A percentile compares a stretch with the other conserved stretches of the same genome.
Conservation (phyloP, 2,329 filamentous ascomycete genomes). For the Ceratocystis destructans region DNA sequence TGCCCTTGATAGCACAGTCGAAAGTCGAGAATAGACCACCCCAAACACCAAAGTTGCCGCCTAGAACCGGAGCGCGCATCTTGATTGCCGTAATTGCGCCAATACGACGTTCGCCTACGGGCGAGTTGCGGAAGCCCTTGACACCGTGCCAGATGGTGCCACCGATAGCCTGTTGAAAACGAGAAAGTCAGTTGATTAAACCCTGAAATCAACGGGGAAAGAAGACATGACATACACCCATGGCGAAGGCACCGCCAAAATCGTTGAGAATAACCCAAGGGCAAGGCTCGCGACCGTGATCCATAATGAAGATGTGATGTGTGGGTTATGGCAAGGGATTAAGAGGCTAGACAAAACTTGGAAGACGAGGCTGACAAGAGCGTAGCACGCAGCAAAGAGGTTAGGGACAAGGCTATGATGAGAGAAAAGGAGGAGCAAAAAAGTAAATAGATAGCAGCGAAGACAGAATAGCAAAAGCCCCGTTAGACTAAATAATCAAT, state of each 20-base stretch:
- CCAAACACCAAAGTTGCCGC: constrained; percentile 97
- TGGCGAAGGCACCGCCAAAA: constrained; percentile 91
- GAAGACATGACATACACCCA: constrained; percentile 56
- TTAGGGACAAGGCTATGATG: background rate
- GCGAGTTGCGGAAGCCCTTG: constrained; percentile 82
- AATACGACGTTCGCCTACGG: constrained; percentile 87
- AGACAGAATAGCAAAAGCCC: background rate
- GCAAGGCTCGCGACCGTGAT: constrained; percentile 94
- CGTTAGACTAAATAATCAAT: background rate
- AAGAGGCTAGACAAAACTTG: background rate
- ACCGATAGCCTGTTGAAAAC: constrained; percentile 46
- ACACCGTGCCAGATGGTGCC: constrained; percentile 91
- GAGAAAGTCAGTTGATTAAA: constrained; percentile 22
- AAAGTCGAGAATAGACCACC: constrained; percentile 91
- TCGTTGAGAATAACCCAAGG: constrained; percentile 94
- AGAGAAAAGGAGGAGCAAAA: background rate
- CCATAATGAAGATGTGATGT: constrained; percentile 41
- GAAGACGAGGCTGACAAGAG: constrained; percentile 2
- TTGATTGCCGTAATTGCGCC: constrained; percentile 95
- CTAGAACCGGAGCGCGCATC: constrained; percentile 86
- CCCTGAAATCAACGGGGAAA: background rate
- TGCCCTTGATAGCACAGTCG: constrained; percentile 90
- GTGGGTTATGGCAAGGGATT: background rate
- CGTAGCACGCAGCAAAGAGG: background rate
- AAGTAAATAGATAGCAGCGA: background rate